A percentile compares a stretch with the other conserved stretches of the same genome.
Conservation (phyloP, 2,329 filamentous ascomycete species). For the Bipolaris cookei region DNA sequence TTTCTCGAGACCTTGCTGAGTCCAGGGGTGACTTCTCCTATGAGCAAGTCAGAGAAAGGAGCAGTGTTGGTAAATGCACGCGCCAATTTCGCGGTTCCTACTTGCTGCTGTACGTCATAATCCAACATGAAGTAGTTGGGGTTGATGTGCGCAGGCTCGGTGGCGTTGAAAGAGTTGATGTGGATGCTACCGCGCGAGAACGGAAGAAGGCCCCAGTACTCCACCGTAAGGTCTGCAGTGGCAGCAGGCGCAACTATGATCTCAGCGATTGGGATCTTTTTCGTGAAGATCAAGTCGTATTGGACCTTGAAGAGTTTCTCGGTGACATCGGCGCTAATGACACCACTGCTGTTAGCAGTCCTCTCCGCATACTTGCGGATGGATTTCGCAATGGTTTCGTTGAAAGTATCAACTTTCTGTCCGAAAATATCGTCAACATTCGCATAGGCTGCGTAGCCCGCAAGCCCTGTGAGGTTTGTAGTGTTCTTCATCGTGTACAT, state of each 20-base stretch:
- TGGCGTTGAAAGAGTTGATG: conserved; percentile 1
- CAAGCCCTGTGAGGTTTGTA: not conserved
- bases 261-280: conserved; percentile 2
- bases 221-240: not conserved
- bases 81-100: not conserved
- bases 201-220: conserved; percentile 3
- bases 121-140: conserved; percentile 6
- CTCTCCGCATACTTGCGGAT: not conserved
- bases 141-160: not conserved
- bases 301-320: conserved; percentile 1
- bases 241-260: not conserved
- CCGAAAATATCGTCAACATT: not conserved
- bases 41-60: not conserved
- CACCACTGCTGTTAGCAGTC: not conserved
- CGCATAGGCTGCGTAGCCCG: conserved; percentile 1
- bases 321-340: not conserved
- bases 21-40: not conserved
- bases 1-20: not conserved
- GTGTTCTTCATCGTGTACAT: conserved; percentile 2
- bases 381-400: not conserved
- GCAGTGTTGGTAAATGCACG: not conserved
- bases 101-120: conserved; percentile 1
- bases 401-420: not conserved
- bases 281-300: conserved; percentile 5
- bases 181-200: conserved; percentile 3